Evolutionary conservation across 116 monocot species (phyloP), one percentile per base, ranked within the genome.

Genomic region (Iris pallida): DNA sequence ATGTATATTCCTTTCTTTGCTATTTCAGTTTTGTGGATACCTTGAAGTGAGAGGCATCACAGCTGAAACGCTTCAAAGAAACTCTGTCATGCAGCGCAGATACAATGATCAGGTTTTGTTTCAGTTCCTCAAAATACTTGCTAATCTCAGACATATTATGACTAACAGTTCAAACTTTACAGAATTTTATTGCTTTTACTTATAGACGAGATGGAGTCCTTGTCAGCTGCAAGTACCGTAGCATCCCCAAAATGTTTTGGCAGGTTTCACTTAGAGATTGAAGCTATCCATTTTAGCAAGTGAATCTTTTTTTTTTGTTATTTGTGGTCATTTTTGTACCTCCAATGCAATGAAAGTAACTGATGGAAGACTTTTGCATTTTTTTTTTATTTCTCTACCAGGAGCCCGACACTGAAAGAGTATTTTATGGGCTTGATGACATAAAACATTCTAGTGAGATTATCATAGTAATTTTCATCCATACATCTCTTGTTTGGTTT

Each of bases 361-460:
- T 18, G 44, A 54, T 67, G 20, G 15, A 10, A 4, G 19, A 51
- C 42, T 42, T 48, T 62, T 16, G 17, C 20, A 12, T 59, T 64
- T 46, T 60, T 58, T 7, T 66, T 7, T 72, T 43, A 71, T 69
- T 52, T 61, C 49, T 18, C 75, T 70, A 6, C 15, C 74, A 99
- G 99, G 99, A 99, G 77, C 68, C 52, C 17, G 71, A 78, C 66
- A 82, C 93, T 42, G 90, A 99, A 71, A 90, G 62, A 55, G 86
- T 99, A 74, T 84, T 99, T 64, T 99, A 88, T 76, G 99, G 99
- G 14, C 76, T 99, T 53, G 93, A 99, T 79, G 99, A 99, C 75
- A 86, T 99, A 79, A 76, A 70, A 65, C 54, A 70, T 63, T 76
- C 80, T 58, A 74, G 18, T 14, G 99, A 99, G 57, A 75, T 99